Base-by-base conservation (phyloP, 768 basidiomycete genomes). In the Obba rivulosa region DNA sequence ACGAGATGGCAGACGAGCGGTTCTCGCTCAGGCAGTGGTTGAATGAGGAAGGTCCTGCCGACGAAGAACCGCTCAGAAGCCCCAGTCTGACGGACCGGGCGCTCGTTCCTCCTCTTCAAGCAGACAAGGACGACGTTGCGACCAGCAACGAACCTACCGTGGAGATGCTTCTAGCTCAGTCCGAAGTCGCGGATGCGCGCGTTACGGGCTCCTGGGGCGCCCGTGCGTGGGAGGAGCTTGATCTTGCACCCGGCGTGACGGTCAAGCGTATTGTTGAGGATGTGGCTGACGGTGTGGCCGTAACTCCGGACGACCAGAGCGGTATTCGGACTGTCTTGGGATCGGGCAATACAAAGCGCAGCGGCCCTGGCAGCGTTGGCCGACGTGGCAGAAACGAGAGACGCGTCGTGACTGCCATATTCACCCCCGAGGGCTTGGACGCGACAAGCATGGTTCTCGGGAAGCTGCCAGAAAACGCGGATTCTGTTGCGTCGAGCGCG, bases 191-290 rank as follows among this genome's bases (percentile, higher is more conserved):
- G 45, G 7, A 48, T 34, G 41, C 23, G n/a, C 52, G 48, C 3
- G 49, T 28, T 41, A 50, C 49, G 5, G 51, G 56, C 16, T 56
- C 60, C 17, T 65, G 63, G 63, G 69, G 69, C 31, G 69, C 65
- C 10, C 55, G 63, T 8, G 69, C 69, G 3, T 70, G 69, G 69
- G 69, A 70, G 54, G 65, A 64, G 23, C 53, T 63, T 38, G 62
- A 67, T 46, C n/a, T 57, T 18, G 56, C 46, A 3, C 53, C 56
- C 11, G 65, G 66, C 1, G 56, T 55, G 9, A 70, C 69, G n/a
- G 60, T 68, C 23, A 69, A 67, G 52, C 62, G 58, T 24, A 28
- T 65, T 24, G 51, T 53, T 11, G 57, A 45, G 22, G 46, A 50
- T 28, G 31, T 38, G 35, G 21, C 23, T 23, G 7, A 49, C 11